Evolutionary conservation across 345 rosid genomes (phyloP).

Genomic region (Eutrema heterophyllum): DNA sequence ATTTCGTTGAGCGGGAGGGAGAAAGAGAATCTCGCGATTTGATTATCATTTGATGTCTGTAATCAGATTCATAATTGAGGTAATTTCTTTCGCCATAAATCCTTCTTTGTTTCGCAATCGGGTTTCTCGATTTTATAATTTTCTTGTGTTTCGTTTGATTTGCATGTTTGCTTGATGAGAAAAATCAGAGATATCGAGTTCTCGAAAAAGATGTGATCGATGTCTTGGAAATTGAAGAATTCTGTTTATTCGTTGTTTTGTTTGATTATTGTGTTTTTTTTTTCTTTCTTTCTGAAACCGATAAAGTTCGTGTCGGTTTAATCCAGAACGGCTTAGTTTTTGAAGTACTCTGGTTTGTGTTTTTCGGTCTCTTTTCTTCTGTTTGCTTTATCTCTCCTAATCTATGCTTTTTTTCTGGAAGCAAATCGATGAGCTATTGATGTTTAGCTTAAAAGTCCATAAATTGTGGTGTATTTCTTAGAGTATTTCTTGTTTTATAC

Average conservation of each 20-base stretch:
- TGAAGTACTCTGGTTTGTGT: neutral
- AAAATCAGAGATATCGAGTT: neutral
- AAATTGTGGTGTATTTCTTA: neutral
- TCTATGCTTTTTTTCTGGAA: no score
- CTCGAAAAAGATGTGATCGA: neutral
- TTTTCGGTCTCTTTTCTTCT: neutral
- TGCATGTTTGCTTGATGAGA: constrained; percentile 8
- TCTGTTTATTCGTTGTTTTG: neutral
- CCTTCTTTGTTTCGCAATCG: neutral
- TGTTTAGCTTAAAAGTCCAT: neutral
- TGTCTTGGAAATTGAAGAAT: constrained; percentile 22
- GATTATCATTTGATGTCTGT: neutral
- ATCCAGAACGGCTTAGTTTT: neutral
- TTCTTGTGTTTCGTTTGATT: neutral
- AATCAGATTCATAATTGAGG: constrained; percentile 23
- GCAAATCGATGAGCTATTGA: no score
- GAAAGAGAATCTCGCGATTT: neutral
- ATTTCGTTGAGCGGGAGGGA: neutral
- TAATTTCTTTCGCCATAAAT: neutral
- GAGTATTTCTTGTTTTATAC: neutral
- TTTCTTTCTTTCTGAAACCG: neutral
- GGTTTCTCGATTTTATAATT: neutral
- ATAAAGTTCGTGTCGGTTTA: constrained; percentile 16
- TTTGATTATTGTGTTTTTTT: neutral
- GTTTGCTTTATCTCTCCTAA: neutral